Conservation (phyloP, 805 yeast species). For the Monosporozyma solicola region DNA sequence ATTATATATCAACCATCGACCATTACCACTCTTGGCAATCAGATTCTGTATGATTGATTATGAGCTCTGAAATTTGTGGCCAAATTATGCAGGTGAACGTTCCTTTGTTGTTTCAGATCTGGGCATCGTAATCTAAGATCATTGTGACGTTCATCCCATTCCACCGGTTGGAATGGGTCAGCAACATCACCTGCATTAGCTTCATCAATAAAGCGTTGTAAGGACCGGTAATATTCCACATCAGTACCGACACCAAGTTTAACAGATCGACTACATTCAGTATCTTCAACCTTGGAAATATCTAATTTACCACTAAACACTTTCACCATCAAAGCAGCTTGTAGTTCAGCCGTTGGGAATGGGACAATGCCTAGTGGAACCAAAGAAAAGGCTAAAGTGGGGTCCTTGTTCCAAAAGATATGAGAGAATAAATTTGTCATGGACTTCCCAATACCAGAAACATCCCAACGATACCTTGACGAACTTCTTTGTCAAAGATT, state of each 20-base stretch:
- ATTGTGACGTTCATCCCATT: slow-evolving; percentile 16
- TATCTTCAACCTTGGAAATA: slow-evolving; percentile 35
- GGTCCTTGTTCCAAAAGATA: slow-evolving; percentile 47
- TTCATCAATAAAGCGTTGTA: slow-evolving; percentile 16
- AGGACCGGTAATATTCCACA: slow-evolving; percentile 19
- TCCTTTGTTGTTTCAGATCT: slow-evolving; percentile 16
- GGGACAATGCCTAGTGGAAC: slow-evolving; percentile 55
- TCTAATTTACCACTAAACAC: slow-evolving; percentile 47
- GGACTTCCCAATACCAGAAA: slow-evolving; percentile 2
- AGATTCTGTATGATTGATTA: slow-evolving; percentile 12
- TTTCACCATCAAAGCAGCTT: slow-evolving; percentile 56
- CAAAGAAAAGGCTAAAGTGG: slow-evolving; percentile 56
- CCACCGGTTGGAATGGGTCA: slow-evolving; percentile 17
- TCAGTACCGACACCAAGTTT: slow-evolving; percentile 13
- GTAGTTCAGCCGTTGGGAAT: slow-evolving; percentile 52
- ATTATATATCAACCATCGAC: too few relatives aligned
- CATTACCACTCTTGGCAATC: not conserved
- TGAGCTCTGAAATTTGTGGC: slow-evolving; percentile 13
- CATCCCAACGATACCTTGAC: slow-evolving; percentile 11
- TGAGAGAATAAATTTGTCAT: slow-evolving; percentile 49
- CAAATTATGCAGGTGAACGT: slow-evolving; percentile 9
- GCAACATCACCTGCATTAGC: slow-evolving; percentile 6
- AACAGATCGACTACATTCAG: slow-evolving; percentile 10
- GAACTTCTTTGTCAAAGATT: slow-evolving; percentile 27
- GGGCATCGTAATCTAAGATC: slow-evolving; percentile 12